phyloP scores from a whole-genome alignment of 2,329 filamentous ascomycete genomes.

The Ophiognomonia clavigignenti-juglandacearum region DNA sequence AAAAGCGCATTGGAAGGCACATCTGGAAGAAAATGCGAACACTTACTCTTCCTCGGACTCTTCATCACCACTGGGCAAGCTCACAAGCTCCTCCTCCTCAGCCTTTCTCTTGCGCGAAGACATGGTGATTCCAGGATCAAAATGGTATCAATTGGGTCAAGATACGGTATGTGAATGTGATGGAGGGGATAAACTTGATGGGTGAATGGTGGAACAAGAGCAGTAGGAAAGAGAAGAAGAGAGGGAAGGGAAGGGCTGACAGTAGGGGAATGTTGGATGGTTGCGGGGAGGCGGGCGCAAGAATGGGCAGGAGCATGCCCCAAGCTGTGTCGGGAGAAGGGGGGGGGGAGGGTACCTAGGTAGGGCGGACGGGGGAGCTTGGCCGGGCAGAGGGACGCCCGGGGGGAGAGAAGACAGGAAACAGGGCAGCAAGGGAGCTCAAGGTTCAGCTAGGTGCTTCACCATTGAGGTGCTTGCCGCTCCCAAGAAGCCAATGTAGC shows the following conservation, averaged over 20 bases:
- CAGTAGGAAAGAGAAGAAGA: slow-evolving; percentile 8
- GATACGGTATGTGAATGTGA: slow-evolving; percentile 1
- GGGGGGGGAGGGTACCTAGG: not conserved
- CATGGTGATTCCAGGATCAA: slow-evolving; percentile 28
- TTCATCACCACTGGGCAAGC: slow-evolving; percentile 46
- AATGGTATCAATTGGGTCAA: slow-evolving; percentile 23
- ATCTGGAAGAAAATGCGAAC: slow-evolving; percentile 17
- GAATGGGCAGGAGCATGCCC: not conserved
- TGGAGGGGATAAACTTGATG: not conserved
- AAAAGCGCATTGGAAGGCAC: slow-evolving; percentile 22
- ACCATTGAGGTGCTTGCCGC: not conserved
- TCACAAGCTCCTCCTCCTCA: slow-evolving; percentile 49
- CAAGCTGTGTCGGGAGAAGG: not conserved
- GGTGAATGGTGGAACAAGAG: not conserved
- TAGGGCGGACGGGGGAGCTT: not conserved
- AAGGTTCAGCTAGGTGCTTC: slow-evolving; percentile 13
- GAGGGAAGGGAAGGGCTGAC: slow-evolving; percentile 21
- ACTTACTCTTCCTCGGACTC: slow-evolving; percentile 53
- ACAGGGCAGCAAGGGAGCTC: not conserved
- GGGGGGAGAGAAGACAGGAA: not conserved
- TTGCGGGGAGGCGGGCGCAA: slow-evolving; percentile 7
- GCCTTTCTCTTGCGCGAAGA: slow-evolving; percentile 50
- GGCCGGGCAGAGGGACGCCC: not conserved
- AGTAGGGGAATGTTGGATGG: slow-evolving; percentile 20
- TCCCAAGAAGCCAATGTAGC: not conserved